Base-by-base conservation (phyloP, 331 rosid genomes). In the Pyracantha coccinea region DNA sequence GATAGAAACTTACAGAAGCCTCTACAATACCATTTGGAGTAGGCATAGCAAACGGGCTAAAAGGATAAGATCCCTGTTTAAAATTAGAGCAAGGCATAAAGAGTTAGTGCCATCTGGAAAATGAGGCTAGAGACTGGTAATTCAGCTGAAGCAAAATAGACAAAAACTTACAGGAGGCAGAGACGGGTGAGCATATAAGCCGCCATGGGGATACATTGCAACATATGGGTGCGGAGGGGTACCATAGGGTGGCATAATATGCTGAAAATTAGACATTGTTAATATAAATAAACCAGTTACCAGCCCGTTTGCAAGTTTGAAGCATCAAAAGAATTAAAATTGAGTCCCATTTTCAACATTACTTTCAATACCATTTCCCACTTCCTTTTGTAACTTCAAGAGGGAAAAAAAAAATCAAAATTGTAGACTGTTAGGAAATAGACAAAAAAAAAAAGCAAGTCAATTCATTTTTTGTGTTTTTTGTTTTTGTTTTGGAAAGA, bases 131-230 rank as follows among this genome's bases (percentile, higher is more conserved):
- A 71, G 50, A 74, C 13, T 50, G 73, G 27, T 77, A 74, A 68
- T 59, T 58, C 71, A 77, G 25, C 69, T 10, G 75, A 82, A 71
- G 67, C 53, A 82, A 23, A 50, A 74, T 82, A 70, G 35, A 71
- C 59, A 79, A 72, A 66, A 79, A 74, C 66, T 82, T 88, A 95
- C 99, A 86, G 96, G 96, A 85, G 99, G 97, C 70, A 95, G 87
- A 77, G 99, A 88, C 69, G 99, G 97, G 82, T 92, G 99, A 59
- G 99, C 97, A 85, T 95, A 95, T 83, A 95, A 85, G 84, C 99
- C 97, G 61, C 99, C 95, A 79, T 86, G 99, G 80, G 97, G 97
- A 89, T 95, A 95, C 99, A 95, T 92, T 70, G 99, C 97, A 82
- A 95, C 97, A 73, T 95, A 95, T 9, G 99, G 97, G 80, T 91